Percentiles rank a stretch among this genome's conserved stretches.
phyloP scores from a whole-genome alignment of 2,329 filamentous ascomycete species.

The Thelonectria olida region DNA sequence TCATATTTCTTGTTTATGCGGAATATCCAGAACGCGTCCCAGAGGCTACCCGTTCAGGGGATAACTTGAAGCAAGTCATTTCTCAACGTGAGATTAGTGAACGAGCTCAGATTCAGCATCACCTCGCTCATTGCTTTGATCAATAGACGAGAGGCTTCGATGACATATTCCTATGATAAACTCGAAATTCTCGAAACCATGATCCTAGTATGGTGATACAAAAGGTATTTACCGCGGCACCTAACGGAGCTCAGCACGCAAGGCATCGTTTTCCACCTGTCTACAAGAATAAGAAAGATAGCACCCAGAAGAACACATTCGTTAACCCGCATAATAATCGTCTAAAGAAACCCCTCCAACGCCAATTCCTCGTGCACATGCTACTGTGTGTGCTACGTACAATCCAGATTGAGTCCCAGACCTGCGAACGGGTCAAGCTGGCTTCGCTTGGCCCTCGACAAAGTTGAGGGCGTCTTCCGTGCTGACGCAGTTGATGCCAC shows the following conservation, averaged over 20 bases:
- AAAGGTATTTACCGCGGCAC: constrained; percentile 27
- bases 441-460: constrained; percentile 80
- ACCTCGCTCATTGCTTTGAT: too few relatives aligned
- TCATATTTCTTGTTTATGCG: too few relatives aligned
- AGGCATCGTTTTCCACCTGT: constrained; percentile 24
- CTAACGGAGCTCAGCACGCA: constrained; percentile 10
- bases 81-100: too few relatives aligned
- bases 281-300: constrained; percentile 26
- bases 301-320: constrained; percentile 29
- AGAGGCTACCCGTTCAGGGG: too few relatives aligned
- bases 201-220: constrained; percentile 24
- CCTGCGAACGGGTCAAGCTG: constrained; percentile 29
- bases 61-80: too few relatives aligned
- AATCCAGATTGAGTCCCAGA: constrained; percentile 24
- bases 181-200: constrained; percentile 3
- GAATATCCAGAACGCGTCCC: too few relatives aligned
- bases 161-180: not conserved
- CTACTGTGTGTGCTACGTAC: constrained; percentile 27
- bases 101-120: too few relatives aligned
- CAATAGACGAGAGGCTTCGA: not conserved
- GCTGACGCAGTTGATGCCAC: constrained; percentile 89
- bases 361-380: constrained; percentile 30
- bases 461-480: constrained; percentile 91
- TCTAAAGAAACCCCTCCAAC: constrained; percentile 36
- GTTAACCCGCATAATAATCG: constrained; percentile 38